Evolutionary conservation across 1,139 yeast genomes (phyloP).

Genomic region (Insectozyma bohioensis): DNA sequence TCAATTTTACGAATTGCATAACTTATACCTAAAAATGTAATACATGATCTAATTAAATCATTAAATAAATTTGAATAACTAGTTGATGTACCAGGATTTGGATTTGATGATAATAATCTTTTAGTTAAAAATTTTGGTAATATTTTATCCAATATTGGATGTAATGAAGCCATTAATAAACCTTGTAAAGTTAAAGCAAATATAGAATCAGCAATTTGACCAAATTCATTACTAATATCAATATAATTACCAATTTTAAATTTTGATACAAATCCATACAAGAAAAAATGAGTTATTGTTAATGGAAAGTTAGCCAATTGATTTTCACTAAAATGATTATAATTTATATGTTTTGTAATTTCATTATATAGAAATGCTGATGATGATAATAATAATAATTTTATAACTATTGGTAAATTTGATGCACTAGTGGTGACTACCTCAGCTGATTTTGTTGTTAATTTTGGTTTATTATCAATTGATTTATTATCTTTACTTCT

Average conservation of each 20-base stretch:
- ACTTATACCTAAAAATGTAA: constrained; percentile 79
- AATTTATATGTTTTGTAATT: constrained; percentile 50
- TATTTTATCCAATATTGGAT: constrained; percentile 59
- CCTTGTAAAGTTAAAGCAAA: constrained; percentile 50
- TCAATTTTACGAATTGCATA: constrained; percentile 80
- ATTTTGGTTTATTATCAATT: background rate
- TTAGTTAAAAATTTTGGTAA: constrained; percentile 36
- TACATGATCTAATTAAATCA: constrained; percentile 55
- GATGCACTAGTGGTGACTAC: background rate
- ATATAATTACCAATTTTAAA: constrained; percentile 19
- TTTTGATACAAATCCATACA: constrained; percentile 30
- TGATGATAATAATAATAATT: constrained; percentile 35
- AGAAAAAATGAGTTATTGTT: constrained; percentile 33
- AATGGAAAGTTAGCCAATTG: constrained; percentile 33
- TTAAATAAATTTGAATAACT: constrained; percentile 30
- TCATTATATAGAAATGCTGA: constrained; percentile 53
- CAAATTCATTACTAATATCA: constrained; percentile 9
- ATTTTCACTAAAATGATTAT: constrained; percentile 43
- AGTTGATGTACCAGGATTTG: constrained; percentile 26
- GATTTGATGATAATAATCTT: constrained; percentile 31
- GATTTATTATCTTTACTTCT: constrained; percentile 1
- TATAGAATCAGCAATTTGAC: constrained; percentile 20
- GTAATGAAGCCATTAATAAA: constrained; percentile 56
- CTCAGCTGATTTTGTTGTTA: background rate
- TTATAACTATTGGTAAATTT: constrained; percentile 17